Conservation (phyloP, 306 rosid species). For the Pterocarpus santalinus region DNA sequence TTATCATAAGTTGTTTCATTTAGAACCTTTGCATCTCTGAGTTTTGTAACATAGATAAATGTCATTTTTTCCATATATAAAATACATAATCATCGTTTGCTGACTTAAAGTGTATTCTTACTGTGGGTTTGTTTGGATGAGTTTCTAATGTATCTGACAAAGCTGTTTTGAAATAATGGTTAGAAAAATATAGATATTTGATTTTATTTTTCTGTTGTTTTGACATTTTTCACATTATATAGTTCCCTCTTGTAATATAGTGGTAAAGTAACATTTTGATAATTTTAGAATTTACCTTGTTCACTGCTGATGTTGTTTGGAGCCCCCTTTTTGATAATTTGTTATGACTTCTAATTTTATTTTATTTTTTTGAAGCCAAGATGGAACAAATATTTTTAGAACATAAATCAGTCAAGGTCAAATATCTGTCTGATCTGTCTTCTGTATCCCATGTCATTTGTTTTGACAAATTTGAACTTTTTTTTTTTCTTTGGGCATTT, state of each 20-base stretch:
- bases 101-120: not conserved
- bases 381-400: not conserved
- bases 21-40: not conserved
- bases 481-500: not conserved
- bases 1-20: not conserved
- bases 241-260: not conserved
- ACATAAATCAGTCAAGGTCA: not conserved
- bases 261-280: not conserved
- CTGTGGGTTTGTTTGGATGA: conserved; percentile 12
- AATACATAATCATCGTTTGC: conserved; percentile 12
- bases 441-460: not conserved
- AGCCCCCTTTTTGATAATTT: not conserved
- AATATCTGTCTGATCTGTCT: not conserved
- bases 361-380: not conserved
- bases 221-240: not conserved
- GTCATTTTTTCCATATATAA: not conserved
- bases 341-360: not conserved
- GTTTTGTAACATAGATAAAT: conserved; percentile 31
- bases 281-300: not conserved
- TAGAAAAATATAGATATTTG: not conserved
- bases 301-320: not conserved
- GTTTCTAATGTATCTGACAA: not conserved
- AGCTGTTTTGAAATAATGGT: not conserved
- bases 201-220: not conserved
- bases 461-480: not conserved